Conservation (phyloP, 768 basidiomycete genomes). For the Roridomyces roridus region DNA sequence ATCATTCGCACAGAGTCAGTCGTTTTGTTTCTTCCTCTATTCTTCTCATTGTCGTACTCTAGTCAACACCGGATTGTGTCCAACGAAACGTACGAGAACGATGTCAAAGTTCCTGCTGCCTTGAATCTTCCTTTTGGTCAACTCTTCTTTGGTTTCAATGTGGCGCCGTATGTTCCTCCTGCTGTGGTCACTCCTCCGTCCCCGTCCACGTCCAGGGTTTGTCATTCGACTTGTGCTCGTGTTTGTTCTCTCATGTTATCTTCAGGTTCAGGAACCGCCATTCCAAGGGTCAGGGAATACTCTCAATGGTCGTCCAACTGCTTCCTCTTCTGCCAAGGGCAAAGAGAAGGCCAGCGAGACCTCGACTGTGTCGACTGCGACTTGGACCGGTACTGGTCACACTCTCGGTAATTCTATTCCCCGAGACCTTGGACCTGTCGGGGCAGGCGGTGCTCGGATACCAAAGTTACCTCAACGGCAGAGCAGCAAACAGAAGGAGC, state of each 20-base stretch:
- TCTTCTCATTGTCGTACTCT: not conserved
- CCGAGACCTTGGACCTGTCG: constrained; percentile 50
- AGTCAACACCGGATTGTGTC: constrained; percentile 89
- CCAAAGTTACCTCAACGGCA: constrained; percentile 50
- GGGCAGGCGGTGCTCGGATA: constrained; percentile 60
- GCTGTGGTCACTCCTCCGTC: constrained; percentile 38
- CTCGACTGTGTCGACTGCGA: constrained; percentile 36
- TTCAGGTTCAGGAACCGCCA: constrained; percentile 40
- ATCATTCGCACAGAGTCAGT: constrained; percentile 92
- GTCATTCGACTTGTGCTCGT: constrained; percentile 5
- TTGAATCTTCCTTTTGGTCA: constrained; percentile 92
- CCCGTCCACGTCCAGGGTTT: constrained; percentile 39
- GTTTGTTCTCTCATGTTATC: constrained; percentile 10
- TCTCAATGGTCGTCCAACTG: constrained; percentile 58
- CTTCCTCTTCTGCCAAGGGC: constrained; percentile 46
- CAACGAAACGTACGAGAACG: constrained; percentile 75
- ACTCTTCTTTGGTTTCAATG: constrained; percentile 95
- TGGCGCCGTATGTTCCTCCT: constrained; percentile 69
- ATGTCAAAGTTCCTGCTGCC: constrained; percentile 85
- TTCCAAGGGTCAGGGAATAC: constrained; percentile 76
- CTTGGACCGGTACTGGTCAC: constrained; percentile 56
- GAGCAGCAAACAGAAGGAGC: constrained; percentile 34
- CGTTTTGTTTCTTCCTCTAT: not conserved
- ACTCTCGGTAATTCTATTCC: constrained; percentile 50
- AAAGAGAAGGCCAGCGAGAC: constrained; percentile 58